Evolutionary conservation across 2,329 filamentous ascomycete genomes (phyloP), one percentile per base, ranked within the genome.

Genomic region (Epichloe festucae): DNA sequence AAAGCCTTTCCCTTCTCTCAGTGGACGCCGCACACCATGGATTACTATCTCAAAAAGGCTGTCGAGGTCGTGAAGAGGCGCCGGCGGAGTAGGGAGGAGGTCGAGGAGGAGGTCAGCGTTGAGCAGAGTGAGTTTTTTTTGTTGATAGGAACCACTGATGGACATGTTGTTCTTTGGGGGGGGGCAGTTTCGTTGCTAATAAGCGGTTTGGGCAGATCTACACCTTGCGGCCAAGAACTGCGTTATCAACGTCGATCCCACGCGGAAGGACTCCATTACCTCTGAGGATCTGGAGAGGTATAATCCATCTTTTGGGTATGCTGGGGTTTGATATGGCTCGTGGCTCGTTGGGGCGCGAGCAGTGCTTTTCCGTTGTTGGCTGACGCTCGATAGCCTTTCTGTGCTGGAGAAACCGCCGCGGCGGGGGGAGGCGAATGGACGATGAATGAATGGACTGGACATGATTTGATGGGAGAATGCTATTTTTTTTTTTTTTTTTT

Each of bases 1-100:
- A 31, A 31, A 31, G 5, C 23, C 23, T 0, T 1, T 4, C 3
- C 1, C 0, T 6, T 27, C 4, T 11, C 31, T 10, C 10, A 14
- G 5, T n/a, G 17, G 14, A 46, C 17, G 12, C 46, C 15, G n/a
- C 8, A 31, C 36, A 31, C 36, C n/a, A 49, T 52, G 50, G 40
- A 52, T 11, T 52, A 52, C 40, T 52, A 44, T 38, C 1, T 52
- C 19, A 46, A 46, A 35, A 52, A 52, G 27, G 50, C 50, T 15
- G 50, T 52, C 23, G 39, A 42, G 34, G 35, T 34, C 34, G 50
- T 52, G 14, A 52, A 52, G 40, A 52, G 48, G 39, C 45, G 19
- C 19, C 31, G 45, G 8, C 44, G 50, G 19, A 52, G 45, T n/a
- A 27, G 46, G 34, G 45, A 48, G 7, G 50, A 52, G 19, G 19